Conservation (phyloP, 495 filamentous ascomycete genomes). For the Xylaria palmicola region DNA sequence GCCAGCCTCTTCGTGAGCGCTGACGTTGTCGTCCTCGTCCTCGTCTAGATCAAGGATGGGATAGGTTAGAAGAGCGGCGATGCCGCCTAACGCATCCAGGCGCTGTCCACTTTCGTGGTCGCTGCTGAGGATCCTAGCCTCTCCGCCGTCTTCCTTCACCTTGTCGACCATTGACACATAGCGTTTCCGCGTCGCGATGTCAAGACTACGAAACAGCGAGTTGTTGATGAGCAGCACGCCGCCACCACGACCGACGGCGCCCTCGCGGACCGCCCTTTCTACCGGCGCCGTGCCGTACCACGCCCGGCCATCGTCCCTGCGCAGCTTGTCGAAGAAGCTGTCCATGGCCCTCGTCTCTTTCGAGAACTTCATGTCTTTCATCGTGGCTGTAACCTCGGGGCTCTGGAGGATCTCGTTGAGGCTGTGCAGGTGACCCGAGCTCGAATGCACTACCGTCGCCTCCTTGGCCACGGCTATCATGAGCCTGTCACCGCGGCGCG, state of each 20-base stretch:
- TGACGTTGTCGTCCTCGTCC: slow-evolving; percentile 51
- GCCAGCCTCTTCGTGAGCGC: slow-evolving; percentile 19
- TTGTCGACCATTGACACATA: slow-evolving; percentile 88
- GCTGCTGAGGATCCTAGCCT: slow-evolving; percentile 82
- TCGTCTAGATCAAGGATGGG: slow-evolving; percentile 74
- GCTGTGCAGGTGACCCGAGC: slow-evolving; percentile 79
- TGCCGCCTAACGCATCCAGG: slow-evolving; percentile 78
- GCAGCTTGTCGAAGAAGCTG: slow-evolving; percentile 72
- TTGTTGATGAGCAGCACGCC: slow-evolving; percentile 85
- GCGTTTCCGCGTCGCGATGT: slow-evolving; percentile 72
- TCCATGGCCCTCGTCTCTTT: slow-evolving; percentile 85
- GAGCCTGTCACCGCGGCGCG: slow-evolving; percentile 61
- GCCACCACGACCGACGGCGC: slow-evolving; percentile 83
- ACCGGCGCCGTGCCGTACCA: slow-evolving; percentile 91
- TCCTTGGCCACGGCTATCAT: slow-evolving; percentile 60
- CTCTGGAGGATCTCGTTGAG: slow-evolving; percentile 83
- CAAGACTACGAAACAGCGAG: slow-evolving; percentile 77
- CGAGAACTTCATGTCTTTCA: slow-evolving; percentile 83
- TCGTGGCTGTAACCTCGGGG: slow-evolving; percentile 67
- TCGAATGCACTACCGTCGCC: slow-evolving; percentile 75
- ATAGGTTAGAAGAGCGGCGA: slow-evolving; percentile 89
- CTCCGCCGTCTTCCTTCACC: slow-evolving; percentile 86
- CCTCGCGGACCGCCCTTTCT: slow-evolving; percentile 79
- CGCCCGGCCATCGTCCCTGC: slow-evolving; percentile 83
- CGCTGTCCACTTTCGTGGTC: slow-evolving; percentile 92